These are phyloP conservation scores for Quercus lobata DNA, from an alignment of 331 rosid species.

Conservation along the genomic window DNA sequence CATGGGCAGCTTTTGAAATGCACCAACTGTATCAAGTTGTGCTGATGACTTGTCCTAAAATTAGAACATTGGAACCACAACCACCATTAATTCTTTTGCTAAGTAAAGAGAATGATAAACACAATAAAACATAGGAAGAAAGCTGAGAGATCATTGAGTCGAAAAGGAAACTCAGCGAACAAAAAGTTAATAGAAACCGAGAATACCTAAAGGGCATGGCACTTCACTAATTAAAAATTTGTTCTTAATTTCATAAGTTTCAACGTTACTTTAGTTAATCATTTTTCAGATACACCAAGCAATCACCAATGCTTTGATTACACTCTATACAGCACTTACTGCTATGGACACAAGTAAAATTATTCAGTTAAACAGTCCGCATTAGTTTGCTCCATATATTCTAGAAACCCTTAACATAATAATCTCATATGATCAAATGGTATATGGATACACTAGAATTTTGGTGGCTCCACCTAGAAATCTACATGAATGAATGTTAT, in stretches of 20 bases:
- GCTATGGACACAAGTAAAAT: neutral
- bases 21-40: slow-evolving; percentile 59
- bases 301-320: neutral
- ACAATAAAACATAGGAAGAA: neutral
- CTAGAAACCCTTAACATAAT: neutral
- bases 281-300: neutral
- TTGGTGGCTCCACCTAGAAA: neutral
- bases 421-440: neutral
- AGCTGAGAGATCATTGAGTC: neutral
- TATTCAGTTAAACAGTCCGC: neutral
- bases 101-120: neutral
- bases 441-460: neutral
- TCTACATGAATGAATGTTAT: neutral
- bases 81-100: neutral
- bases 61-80: slow-evolving; percentile 7
- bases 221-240: neutral
- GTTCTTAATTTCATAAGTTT: neutral
- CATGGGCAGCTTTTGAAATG: slow-evolving; percentile 93
- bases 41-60: slow-evolving; percentile 49
- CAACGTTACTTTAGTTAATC: neutral
- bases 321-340: neutral
- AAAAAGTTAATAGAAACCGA: neutral
- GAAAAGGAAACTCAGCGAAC: neutral
- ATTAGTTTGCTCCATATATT: neutral
- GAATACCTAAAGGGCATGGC: neutral